Percentiles rank a stretch among this genome's conserved stretches.
phyloP scores from a whole-genome alignment of 106 monocot genomes.

The Gastrodia elata region DNA sequence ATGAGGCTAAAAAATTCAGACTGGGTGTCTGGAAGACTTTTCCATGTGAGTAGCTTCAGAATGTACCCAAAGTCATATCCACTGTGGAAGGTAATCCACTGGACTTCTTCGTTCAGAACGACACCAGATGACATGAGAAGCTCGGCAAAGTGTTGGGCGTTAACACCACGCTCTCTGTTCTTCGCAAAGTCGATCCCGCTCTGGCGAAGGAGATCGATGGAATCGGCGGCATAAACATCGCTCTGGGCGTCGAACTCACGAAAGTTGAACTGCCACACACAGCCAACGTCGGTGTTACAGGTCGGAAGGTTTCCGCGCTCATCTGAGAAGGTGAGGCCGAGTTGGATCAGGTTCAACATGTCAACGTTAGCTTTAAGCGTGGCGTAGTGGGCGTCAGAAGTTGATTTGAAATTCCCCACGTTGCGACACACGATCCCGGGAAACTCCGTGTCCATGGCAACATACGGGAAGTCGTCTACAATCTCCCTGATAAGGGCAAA shows the following conservation, averaged over 20 bases:
- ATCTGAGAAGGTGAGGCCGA: slow-evolving; percentile 43
- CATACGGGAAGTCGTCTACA: slow-evolving; percentile 31
- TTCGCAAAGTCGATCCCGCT: slow-evolving; percentile 37
- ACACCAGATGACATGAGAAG: slow-evolving; percentile 50
- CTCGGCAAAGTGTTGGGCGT: slow-evolving; percentile 27
- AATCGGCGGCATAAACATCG: slow-evolving; percentile 32
- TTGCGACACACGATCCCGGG: slow-evolving; percentile 36
- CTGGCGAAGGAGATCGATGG: slow-evolving; percentile 38
- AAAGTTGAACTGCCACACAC: slow-evolving; percentile 49
- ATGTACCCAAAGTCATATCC: slow-evolving; percentile 53
- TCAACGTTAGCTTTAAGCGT: slow-evolving; percentile 49
- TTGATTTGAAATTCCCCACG: slow-evolving; percentile 21
- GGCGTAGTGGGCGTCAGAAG: slow-evolving; percentile 29
- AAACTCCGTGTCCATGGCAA: slow-evolving; percentile 28
- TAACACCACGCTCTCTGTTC: slow-evolving; percentile 27
- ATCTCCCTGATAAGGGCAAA: slow-evolving; percentile 30
- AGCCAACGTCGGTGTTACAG: slow-evolving; percentile 6
- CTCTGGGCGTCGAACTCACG: slow-evolving; percentile 19
- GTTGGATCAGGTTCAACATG: slow-evolving; percentile 39
- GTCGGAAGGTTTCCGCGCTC: slow-evolving; percentile 33
- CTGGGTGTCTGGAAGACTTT: slow-evolving; percentile 29
- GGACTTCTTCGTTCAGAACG: slow-evolving; percentile 34
- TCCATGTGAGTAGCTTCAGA: slow-evolving; percentile 31
- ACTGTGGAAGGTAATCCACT: slow-evolving; percentile 50
- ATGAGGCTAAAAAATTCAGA: slow-evolving; percentile 33